Percentiles rank a stretch among this genome's conserved stretches.
These are phyloP conservation scores for Umbilicaria muhlenbergii DNA, from an alignment of 495 filamentous ascomycete genomes.

Conservation along the genomic window DNA sequence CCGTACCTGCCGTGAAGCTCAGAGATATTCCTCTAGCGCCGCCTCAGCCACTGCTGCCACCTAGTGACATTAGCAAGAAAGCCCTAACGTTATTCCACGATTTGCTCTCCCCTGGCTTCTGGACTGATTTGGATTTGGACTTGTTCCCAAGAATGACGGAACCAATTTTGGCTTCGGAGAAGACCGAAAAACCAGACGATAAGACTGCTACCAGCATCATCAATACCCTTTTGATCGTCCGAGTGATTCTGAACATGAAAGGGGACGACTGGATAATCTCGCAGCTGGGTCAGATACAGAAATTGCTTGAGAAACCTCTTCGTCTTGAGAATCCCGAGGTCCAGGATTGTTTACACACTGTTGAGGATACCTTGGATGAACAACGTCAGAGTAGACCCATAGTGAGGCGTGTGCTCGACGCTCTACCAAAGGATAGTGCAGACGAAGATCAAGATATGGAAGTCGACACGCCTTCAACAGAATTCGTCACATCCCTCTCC, in stretches of 20 bases:
- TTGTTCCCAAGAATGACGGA: conserved; percentile 83
- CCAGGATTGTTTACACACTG: conserved; percentile 73
- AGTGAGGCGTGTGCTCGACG: conserved; percentile 68
- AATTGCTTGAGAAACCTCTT: conserved; percentile 76
- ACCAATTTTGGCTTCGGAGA: conserved; percentile 56
- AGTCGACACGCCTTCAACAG: conserved; percentile 52
- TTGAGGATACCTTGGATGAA: conserved; percentile 49
- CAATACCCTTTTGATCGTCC: conserved; percentile 81
- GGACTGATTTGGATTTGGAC: conserved; percentile 85
- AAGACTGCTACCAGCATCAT: conserved; percentile 70
- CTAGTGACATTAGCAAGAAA: conserved; percentile 70
- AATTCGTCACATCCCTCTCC: conserved; percentile 70
- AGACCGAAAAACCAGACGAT: conserved; percentile 45
- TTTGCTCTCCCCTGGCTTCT: conserved; percentile 74
- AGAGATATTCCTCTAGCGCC: conserved; percentile 35
- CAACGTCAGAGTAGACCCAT: conserved; percentile 45
- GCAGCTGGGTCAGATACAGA: conserved; percentile 62
- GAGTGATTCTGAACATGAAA: conserved; percentile 73
- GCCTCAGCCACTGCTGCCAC: conserved; percentile 31
- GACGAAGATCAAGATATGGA: conserved; percentile 88
- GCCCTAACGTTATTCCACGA: conserved; percentile 69
- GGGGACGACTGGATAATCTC: conserved; percentile 76
- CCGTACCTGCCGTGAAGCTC: conserved; percentile 49
- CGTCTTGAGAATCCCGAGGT: conserved; percentile 78
- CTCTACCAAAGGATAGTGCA: conserved; percentile 72